Conservation (phyloP, 257 asterid species). For the Haberlea rhodopensis region DNA sequence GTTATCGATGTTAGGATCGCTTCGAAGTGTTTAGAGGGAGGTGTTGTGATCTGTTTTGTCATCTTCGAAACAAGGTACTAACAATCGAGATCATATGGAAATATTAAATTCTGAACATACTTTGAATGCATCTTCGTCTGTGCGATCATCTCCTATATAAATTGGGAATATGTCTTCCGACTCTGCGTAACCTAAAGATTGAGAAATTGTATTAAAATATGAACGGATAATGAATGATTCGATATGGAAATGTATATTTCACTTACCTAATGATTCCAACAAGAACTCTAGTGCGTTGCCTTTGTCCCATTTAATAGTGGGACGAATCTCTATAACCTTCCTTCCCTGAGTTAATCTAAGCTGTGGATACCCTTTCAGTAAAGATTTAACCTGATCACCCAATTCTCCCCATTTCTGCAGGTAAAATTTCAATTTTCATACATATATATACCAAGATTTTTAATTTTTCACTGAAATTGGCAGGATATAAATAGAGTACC, state of each 20-base stretch:
- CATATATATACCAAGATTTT: no score
- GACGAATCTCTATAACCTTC: conserved; percentile 86
- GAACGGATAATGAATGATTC: no score
- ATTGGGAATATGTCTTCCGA: conserved; percentile 52
- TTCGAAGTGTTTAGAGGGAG: no score
- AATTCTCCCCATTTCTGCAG: conserved; percentile 68
- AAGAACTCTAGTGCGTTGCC: conserved; percentile 89
- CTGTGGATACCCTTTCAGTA: conserved; percentile 49
- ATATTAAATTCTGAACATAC: no score
- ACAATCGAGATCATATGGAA: no score
- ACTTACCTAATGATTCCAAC: conserved; percentile 60
- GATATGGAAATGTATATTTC: no score
- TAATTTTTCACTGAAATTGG: no score
- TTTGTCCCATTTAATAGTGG: conserved; percentile 87
- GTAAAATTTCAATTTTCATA: no score
- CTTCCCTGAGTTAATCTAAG: conserved; percentile 71
- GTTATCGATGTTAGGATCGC: no score
- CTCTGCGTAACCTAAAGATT: conserved; percentile 39
- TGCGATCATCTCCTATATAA: conserved; percentile 74
- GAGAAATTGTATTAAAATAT: no score
- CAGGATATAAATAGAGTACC: conserved; percentile 32
- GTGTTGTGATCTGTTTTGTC: no score
- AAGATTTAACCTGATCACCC: conserved; percentile 48
- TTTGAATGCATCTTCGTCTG: conserved; percentile 82
- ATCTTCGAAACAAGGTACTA: no score